Evolutionary conservation across 1,139 yeast genomes (phyloP).

Genomic region (Geotrichum armillariae): DNA sequence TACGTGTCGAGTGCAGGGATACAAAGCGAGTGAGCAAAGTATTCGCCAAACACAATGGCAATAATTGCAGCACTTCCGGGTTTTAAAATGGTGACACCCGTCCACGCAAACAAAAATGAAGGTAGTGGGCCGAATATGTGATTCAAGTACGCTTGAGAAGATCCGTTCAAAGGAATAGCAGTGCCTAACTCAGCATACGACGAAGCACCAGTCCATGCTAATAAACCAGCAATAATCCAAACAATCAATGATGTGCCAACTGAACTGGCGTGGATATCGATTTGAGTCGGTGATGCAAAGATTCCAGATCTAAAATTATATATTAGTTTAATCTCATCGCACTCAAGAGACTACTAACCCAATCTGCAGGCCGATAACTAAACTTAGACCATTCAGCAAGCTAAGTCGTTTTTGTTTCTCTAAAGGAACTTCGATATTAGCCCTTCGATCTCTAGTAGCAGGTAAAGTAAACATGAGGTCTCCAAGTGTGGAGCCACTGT

Average conservation of each 20-base stretch:
- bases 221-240: conserved; percentile 43
- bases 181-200: conserved; percentile 46
- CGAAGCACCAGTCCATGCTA: conserved; percentile 49
- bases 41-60: conserved; percentile 44
- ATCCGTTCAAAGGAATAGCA: conserved; percentile 45
- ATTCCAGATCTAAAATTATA: conserved; percentile 40
- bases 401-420: conserved; percentile 40
- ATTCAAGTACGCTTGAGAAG: conserved; percentile 44
- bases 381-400: conserved; percentile 41
- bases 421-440: conserved; percentile 31
- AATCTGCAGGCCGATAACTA: conserved; percentile 45
- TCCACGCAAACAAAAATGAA: conserved; percentile 45
- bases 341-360: conserved; percentile 31
- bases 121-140: conserved; percentile 43
- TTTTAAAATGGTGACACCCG: conserved; percentile 41
- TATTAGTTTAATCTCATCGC: not conserved
- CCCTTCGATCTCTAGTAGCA: conserved; percentile 33
- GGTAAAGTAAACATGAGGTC: conserved; percentile 35
- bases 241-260: conserved; percentile 42
- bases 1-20: conserved; percentile 28
- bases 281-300: conserved; percentile 45
- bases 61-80: conserved; percentile 47
- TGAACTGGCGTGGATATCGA: conserved; percentile 42
- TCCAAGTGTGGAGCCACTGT: conserved; percentile 34
- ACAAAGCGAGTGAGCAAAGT: conserved; percentile 32